A percentile compares a stretch with the other conserved stretches of the same genome.
phyloP scores from a whole-genome alignment of 768 basidiomycete genomes.

The Phaeotremella skinneri region DNA sequence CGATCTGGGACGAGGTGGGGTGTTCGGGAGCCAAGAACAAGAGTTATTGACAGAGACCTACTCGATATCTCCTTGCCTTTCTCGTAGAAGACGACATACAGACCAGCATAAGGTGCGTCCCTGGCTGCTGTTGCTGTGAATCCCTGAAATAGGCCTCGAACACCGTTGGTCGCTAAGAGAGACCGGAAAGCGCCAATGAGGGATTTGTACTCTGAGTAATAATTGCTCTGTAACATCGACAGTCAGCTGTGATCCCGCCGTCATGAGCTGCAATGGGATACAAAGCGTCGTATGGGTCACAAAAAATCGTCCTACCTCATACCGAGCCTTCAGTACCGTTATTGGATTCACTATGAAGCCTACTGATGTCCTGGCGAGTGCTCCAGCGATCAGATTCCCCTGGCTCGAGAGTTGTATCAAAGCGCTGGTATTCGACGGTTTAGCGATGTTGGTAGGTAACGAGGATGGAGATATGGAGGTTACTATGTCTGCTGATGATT shows the following conservation, averaged over 20 bases:
- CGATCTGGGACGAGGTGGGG: too few species aligned
- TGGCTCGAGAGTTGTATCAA: conserved; percentile 59
- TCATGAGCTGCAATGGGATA: conserved; percentile 61
- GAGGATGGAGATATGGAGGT: conserved; percentile 10
- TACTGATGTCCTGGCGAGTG: conserved; percentile 71
- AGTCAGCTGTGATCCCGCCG: conserved; percentile 24
- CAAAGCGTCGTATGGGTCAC: conserved; percentile 28
- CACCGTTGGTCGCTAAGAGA: conserved; percentile 56
- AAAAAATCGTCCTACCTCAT: conserved; percentile 63
- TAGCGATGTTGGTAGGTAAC: conserved; percentile 3
- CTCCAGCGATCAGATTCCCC: conserved; percentile 85
- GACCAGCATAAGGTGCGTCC: conserved; percentile 89
- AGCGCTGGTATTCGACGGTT: conserved; percentile 25
- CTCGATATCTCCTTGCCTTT: conserved; percentile 72
- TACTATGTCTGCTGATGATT: conserved; percentile 1
- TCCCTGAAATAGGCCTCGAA: conserved; percentile 78
- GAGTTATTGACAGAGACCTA: conserved; percentile 56
- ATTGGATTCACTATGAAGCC: conserved; percentile 86
- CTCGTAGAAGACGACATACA: conserved; percentile 87
- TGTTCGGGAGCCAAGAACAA: conserved; percentile 48
- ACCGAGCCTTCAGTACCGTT: conserved; percentile 85
- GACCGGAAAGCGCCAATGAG: conserved; percentile 41
- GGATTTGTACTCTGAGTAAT: conserved; percentile 44
- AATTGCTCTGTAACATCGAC: conserved; percentile 27
- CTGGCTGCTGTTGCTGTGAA: conserved; percentile 83